Conservation (phyloP, 805 yeast genomes). For the Helenozyma rhizophorensis region DNA sequence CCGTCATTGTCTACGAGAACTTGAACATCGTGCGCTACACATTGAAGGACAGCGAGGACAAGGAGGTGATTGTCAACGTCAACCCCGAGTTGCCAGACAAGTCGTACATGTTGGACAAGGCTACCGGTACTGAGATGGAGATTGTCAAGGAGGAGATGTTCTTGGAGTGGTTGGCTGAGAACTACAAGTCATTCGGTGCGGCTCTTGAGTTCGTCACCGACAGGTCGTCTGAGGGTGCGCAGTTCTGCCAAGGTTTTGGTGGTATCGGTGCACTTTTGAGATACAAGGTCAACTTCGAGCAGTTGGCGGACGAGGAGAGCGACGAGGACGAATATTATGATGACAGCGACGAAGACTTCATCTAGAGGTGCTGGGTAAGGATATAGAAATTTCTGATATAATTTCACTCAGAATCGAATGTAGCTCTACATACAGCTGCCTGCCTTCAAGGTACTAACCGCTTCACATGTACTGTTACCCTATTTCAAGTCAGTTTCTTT, state of each 20-base stretch:
- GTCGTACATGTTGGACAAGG: slow-evolving; percentile 72
- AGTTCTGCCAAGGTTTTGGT: slow-evolving; percentile 97
- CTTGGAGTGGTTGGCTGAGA: slow-evolving; percentile 97
- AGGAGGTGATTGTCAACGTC: slow-evolving; percentile 67
- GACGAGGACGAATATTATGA: slow-evolving; percentile 82
- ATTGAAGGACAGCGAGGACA: slow-evolving; percentile 78
- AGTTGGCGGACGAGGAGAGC: slow-evolving; percentile 81
- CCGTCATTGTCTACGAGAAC: slow-evolving; percentile 87
- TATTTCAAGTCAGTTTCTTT: slow-evolving; percentile 1
- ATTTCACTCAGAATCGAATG: too few species aligned
- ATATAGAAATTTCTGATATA: too few species aligned
- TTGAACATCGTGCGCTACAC: slow-evolving; percentile 81
- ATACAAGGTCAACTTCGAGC: slow-evolving; percentile 96
- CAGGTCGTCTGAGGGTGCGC: slow-evolving; percentile 97
- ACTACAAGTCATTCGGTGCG: slow-evolving; percentile 92
- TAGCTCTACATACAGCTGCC: too few species aligned
- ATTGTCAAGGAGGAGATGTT: slow-evolving; percentile 76
- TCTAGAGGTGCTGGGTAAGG: too few species aligned
- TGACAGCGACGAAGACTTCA: slow-evolving; percentile 46
- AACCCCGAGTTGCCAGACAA: slow-evolving; percentile 72
- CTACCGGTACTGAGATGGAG: slow-evolving; percentile 91
- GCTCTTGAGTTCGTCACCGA: slow-evolving; percentile 94
- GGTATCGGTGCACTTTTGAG: slow-evolving; percentile 97
- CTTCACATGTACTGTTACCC: too few species aligned
- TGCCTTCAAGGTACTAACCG: too few species aligned